Evolutionary conservation across 768 basidiomycete genomes (phyloP).

Genomic region (Agaricus bisporus): DNA sequence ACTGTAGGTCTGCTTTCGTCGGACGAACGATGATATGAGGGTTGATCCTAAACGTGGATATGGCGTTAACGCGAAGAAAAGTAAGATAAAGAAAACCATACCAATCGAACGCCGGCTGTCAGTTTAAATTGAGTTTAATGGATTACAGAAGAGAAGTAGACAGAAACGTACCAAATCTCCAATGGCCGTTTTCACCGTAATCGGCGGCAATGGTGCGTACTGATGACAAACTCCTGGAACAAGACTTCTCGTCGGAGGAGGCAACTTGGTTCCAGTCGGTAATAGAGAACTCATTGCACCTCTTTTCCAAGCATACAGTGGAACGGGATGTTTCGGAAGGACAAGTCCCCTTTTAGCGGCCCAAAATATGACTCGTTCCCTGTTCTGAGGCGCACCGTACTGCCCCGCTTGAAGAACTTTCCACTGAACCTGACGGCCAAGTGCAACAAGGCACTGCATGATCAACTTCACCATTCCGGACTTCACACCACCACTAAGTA

Average conservation of each 20-base stretch:
- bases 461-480: slow-evolving; percentile 66
- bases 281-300: slow-evolving; percentile 29
- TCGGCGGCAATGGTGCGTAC: slow-evolving; percentile 54
- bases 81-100: slow-evolving; percentile 2
- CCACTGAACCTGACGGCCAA: slow-evolving; percentile 72
- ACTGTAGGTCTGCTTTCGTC: slow-evolving; percentile 15
- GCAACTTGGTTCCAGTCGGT: slow-evolving; percentile 35
- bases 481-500: slow-evolving; percentile 33
- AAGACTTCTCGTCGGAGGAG: slow-evolving; percentile 38
- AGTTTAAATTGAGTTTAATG: neutral
- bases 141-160: neutral
- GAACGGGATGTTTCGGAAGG: slow-evolving; percentile 59
- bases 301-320: slow-evolving; percentile 45
- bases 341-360: slow-evolving; percentile 51
- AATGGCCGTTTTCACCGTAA: slow-evolving; percentile 63
- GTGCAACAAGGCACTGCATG: slow-evolving; percentile 45
- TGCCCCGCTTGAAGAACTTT: slow-evolving; percentile 64
- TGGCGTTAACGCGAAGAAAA: slow-evolving; percentile 5
- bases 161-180: slow-evolving; percentile 54
- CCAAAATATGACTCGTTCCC: slow-evolving; percentile 63
- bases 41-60: slow-evolving; percentile 38
- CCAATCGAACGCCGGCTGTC: neutral
- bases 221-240: slow-evolving; percentile 32
- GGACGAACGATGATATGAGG: slow-evolving; percentile 38
- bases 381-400: slow-evolving; percentile 68